Evolutionary conservation across 176 grass and related monocot species (phyloP).

Genomic region (Zizania latifolia): DNA sequence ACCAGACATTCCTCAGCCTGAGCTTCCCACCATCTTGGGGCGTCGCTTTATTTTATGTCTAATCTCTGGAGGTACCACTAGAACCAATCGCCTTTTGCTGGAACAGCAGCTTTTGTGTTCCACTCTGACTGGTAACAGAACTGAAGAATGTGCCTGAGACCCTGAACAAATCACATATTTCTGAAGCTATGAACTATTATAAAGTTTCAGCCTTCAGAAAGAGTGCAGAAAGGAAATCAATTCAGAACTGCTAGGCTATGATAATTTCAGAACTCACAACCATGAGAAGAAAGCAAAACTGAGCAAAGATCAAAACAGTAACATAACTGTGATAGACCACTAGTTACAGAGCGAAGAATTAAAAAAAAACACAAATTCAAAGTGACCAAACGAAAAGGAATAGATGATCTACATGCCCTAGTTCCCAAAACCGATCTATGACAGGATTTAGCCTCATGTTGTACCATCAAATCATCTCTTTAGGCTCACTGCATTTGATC

Average conservation of each 20-base stretch:
- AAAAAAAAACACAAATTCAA: slow-evolving; percentile 16
- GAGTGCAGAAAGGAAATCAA: not conserved
- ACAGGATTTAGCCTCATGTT: slow-evolving; percentile 17
- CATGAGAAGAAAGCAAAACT: not conserved
- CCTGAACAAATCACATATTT: not conserved
- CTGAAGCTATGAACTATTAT: too few species aligned
- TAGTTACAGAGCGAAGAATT: slow-evolving; percentile 34
- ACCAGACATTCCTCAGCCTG: too few species aligned
- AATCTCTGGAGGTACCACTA: too few species aligned
- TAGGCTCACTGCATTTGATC: too few species aligned
- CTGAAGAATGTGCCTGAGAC: too few species aligned
- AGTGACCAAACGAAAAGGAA: slow-evolving; percentile 20
- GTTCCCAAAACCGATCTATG: slow-evolving; percentile 6
- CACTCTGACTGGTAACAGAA: not conserved
- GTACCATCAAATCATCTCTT: slow-evolving; percentile 24
- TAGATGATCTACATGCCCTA: slow-evolving; percentile 32
- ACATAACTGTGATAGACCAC: slow-evolving; percentile 23
- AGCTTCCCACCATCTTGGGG: too few species aligned
- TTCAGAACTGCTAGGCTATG: not conserved
- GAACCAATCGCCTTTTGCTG: not conserved
- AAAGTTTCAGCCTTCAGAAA: not conserved
- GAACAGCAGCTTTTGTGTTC: not conserved
- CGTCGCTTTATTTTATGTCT: too few species aligned
- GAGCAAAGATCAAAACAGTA: not conserved
- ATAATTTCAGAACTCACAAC: not conserved